Evolutionary conservation across 352 stramenopile genomes (phyloP), one percentile per base, ranked within the genome.

Genomic region (Phytophthora macrochlamydospora): DNA sequence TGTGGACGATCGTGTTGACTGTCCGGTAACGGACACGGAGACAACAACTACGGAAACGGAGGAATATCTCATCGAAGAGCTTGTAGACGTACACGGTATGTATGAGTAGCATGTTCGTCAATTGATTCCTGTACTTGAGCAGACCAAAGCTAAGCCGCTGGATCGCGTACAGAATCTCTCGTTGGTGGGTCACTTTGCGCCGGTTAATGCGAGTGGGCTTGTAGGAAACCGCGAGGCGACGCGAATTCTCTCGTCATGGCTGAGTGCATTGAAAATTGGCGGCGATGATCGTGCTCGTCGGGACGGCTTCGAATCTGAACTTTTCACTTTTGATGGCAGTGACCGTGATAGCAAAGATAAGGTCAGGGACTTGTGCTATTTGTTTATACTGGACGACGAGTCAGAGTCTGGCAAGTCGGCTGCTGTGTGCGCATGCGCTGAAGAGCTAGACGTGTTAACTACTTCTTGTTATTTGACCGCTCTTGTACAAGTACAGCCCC

Each of bases 381-480:
- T 95, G 24, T 92, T 95, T 50, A 73, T 95, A 11, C 49, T 95
- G n/a, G 65, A 93, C 32, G 87, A 85, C 4, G 81, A 89, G 37
- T 85, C 84, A 6, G 84, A 84, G 29, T 69, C 80, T 2, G 87
- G 87, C 48, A 95, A 95, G 65, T 94, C 85, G 4, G 81, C 83
- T n/a, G 78, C 81, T 1, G 85, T 94, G 7, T 93, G 91, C 46
- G 87, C 85, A 1, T 95, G 87, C 28, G 85, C 87, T 0, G 82
- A 91, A 59, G 87, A 94, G 59, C 67, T 94, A 18, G 87, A 85
- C 7, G n/a, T n/a, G n/a, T n/a, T n/a, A n/a, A n/a, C n/a, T n/a
- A n/a, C n/a, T n/a, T n/a, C n/a, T n/a, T n/a, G n/a, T n/a, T n/a
- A n/a, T n/a, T n/a, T n/a, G n/a, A n/a, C n/a, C n/a, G n/a, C n/a